A percentile compares a stretch with the other conserved stretches of the same genome.
These are phyloP conservation scores for Neophaeococcomyces aloes DNA, from an alignment of 2,329 filamentous ascomycete species.

Conservation along the genomic window DNA sequence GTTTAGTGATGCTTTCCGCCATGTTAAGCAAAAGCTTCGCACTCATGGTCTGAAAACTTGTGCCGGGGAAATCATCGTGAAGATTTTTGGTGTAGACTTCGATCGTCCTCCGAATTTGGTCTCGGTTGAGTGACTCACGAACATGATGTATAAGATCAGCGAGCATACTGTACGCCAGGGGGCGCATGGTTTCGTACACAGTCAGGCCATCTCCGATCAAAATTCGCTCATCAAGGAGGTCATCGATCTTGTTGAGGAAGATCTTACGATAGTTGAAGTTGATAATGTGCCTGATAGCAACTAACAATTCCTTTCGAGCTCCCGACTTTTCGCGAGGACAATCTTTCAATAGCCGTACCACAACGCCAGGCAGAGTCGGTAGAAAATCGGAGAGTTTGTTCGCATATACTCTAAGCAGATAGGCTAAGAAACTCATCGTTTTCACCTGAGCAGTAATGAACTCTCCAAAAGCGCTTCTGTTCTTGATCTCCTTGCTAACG, in stretches of 20 bases:
- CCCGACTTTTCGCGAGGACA: constrained; percentile 90
- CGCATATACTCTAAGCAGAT: constrained; percentile 77
- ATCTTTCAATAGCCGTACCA: constrained; percentile 83
- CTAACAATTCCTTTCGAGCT: constrained; percentile 85
- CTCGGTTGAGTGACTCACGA: constrained; percentile 71
- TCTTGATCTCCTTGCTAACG: constrained; percentile 86
- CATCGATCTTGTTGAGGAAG: constrained; percentile 87
- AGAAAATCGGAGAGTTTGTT: constrained; percentile 82
- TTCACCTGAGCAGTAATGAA: constrained; percentile 98
- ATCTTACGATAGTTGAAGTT: constrained; percentile 98
- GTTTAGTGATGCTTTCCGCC: constrained; percentile 92
- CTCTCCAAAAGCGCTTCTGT: constrained; percentile 86
- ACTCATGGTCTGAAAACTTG: constrained; percentile 99
- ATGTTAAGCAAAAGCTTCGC: constrained; percentile 94
- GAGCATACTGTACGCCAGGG: constrained; percentile 94
- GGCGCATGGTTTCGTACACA: constrained; percentile 91
- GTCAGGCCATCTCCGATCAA: constrained; percentile 92
- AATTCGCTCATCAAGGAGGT: constrained; percentile 85
- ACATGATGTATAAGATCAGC: constrained; percentile 97
- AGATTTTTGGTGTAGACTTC: constrained; percentile 95
- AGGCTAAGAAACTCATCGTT: constrained; percentile 97
- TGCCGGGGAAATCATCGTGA: constrained; percentile 90
- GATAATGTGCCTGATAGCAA: constrained; percentile 95
- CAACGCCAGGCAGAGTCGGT: constrained; percentile 71
- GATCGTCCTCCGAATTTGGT: constrained; percentile 90